Conservation (phyloP, 495 filamentous ascomycete genomes). For the Thozetella sp. region DNA sequence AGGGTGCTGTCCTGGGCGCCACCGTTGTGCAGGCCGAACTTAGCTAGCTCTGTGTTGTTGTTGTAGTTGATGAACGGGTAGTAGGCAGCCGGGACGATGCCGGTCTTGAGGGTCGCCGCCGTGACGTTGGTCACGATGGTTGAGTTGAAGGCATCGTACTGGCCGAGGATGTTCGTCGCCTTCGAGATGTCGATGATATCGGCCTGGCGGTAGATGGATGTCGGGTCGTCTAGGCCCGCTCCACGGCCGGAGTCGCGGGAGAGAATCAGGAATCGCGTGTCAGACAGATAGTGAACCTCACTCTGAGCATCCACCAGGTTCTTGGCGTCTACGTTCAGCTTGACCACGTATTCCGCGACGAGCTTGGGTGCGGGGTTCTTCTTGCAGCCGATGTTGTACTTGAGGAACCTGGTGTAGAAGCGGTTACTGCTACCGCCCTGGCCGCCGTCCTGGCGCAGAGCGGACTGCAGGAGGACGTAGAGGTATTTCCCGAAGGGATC, state of each 20-base stretch:
- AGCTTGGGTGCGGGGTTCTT: constrained; percentile 34
- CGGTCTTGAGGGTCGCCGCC: constrained; percentile 36
- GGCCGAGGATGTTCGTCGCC: too few species aligned
- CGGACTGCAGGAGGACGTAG: constrained; percentile 70
- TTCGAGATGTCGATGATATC: constrained; percentile 70
- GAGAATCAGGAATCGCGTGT: constrained; percentile 69
- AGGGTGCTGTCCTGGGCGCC: constrained; percentile 53
- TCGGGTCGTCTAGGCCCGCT: constrained; percentile 51
- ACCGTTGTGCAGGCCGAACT: constrained; percentile 73
- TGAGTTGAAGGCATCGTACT: too few species aligned
- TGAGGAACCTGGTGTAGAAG: constrained; percentile 60
- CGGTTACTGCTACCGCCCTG: constrained; percentile 28
- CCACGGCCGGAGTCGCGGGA: constrained; percentile 67
- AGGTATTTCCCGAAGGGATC: constrained; percentile 65
- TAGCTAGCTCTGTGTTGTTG: constrained; percentile 64
- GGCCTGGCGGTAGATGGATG: constrained; percentile 69
- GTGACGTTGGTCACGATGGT: constrained; percentile 74
- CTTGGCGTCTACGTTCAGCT: constrained; percentile 45
- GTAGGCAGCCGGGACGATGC: constrained; percentile 63
- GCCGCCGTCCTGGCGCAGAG: constrained; percentile 64
- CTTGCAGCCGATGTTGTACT: constrained; percentile 57
- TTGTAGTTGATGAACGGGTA: constrained; percentile 78
- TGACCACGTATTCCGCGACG: constrained; percentile 68
- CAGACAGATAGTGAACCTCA: constrained; percentile 69
- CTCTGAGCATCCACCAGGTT: constrained; percentile 66